Evolutionary conservation across 164 flowering plant genomes (phyloP), one percentile per base, ranked within the genome.

Genomic region (Stephania yunnanensis): DNA sequence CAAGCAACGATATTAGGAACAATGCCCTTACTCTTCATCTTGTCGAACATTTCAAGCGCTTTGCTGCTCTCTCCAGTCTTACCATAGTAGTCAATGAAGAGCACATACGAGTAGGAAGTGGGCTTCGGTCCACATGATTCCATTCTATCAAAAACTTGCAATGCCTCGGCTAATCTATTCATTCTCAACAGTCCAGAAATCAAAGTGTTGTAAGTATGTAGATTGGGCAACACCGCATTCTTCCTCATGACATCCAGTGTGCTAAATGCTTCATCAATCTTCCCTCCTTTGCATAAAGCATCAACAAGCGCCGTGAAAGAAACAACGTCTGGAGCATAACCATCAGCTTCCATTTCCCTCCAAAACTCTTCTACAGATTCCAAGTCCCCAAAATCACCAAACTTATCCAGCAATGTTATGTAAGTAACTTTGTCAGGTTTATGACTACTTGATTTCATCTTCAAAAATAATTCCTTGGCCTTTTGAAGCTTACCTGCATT

Each of bases 351-450:
- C 99, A 95, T 95, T 80, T 90, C 83, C 76, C 42, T 71, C 96
- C 91, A 91, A 73, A 91, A 81, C 71, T 88, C 84, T 79, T 79
- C 88, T 42, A 95, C 83, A 4, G 85, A 42, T 15, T 85, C 87
- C 83, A 95, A 79, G 75, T 95, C 92, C 31, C 95, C 92, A 70
- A 42, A 20, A 75, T 93, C 93, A 76, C 88, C 78, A 64, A 90
- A 87, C 77, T 87, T 90, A 82, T 91, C 85, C 84, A 93, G 48
- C 85, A 93, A 79, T 46, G 99, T 93, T 46, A 89, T 86, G 80
- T 92, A 95, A 67, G 94, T 92, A 20, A 93, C 96, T 69, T 81
- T 86, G 84, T 95, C 99, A 55, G 98, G 98, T 80, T 87, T 92
- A 3, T 87, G 96, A 73, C 85, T 74, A 52, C 88, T 83, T 17